Base-by-base conservation (phyloP, 1,284 basidiomycete genomes). In the Ustilago shanxiensis region DNA sequence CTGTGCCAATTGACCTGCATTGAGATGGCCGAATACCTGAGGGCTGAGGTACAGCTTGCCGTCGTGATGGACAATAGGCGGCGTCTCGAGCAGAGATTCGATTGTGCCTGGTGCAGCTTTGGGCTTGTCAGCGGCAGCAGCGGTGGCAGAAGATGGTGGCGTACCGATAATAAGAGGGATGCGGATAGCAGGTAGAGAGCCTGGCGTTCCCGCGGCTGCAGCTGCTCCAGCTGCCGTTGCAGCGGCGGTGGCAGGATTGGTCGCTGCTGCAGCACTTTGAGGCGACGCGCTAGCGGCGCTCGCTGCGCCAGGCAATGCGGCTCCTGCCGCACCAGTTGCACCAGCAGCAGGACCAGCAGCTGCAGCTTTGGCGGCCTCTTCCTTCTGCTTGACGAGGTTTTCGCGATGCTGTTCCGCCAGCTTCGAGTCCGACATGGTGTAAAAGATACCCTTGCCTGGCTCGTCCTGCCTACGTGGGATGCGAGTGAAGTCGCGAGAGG, bases 11-110 rank as follows among this genome's bases (percentile, higher is more conserved):
- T 93, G 92, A 66, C 91, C 91, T 35, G 89, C 88, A 1, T 91
- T 91, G 11, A 96, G 89, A 71, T 91, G 91, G 7, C 91, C 90
- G 84, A 96, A 96, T 45, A 96, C 92, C 28, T 89, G 89, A 2
- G 94, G 94, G 80, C 93, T 93, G 39, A 96, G 89, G 75, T 94
- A 91, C 29, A 96, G 90, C 56, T 90, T 92, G 67, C 93, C 92
- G 78, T 94, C 92, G 79, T 95, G 93, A 28, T 95, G 88, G 29
- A 94, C 91, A 87, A 96, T 94, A 26, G 88, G 93, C 79, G 89
- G 90, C 87, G 88, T 90, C 87, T 78, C 88, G 41, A 87, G 85
- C 33, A 83, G 86, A 62, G 70, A 77, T 54, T 85, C 83, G 60
- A 86, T 80, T 5, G 82, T 78, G 37, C 83, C 83, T 0, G 83